Percentiles rank a stretch among this genome's conserved stretches.
phyloP scores from a whole-genome alignment of 139 green algal genomes.

The Chlamydomonas applanata region DNA sequence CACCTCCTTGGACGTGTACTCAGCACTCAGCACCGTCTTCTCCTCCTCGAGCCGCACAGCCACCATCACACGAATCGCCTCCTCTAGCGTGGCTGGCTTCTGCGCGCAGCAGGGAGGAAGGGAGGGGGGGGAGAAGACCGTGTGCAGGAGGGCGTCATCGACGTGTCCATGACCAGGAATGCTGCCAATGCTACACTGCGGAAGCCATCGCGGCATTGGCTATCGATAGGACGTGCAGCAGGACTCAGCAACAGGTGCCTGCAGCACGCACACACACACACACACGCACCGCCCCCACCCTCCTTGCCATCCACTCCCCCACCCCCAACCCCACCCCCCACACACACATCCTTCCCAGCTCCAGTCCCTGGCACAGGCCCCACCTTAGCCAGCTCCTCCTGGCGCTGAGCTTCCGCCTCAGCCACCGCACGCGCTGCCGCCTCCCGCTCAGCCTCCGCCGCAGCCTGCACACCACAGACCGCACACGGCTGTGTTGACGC shows the following conservation, averaged over 20 bases:
- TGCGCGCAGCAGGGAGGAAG: constrained; percentile 11
- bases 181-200: no score
- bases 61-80: constrained; percentile 53
- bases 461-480: no score
- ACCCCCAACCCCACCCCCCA: no score
- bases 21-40: constrained; percentile 17
- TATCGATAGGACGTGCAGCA: no score
- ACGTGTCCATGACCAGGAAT: no score
- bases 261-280: no score
- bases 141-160: no score
- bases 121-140: no score
- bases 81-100: constrained; percentile 59
- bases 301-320: no score
- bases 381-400: constrained; percentile 2
- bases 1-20: constrained; percentile 33
- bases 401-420: not conserved
- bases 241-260: no score
- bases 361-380: not conserved
- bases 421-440: not conserved
- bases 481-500: not conserved
- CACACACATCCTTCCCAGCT: not conserved
- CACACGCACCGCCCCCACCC: no score
- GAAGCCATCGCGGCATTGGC: no score
- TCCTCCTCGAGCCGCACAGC: constrained; percentile 42
- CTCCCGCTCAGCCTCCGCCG: not conserved